phyloP scores from a whole-genome alignment of 202 grass and related monocot species.

The Brachypodium distachyon region DNA sequence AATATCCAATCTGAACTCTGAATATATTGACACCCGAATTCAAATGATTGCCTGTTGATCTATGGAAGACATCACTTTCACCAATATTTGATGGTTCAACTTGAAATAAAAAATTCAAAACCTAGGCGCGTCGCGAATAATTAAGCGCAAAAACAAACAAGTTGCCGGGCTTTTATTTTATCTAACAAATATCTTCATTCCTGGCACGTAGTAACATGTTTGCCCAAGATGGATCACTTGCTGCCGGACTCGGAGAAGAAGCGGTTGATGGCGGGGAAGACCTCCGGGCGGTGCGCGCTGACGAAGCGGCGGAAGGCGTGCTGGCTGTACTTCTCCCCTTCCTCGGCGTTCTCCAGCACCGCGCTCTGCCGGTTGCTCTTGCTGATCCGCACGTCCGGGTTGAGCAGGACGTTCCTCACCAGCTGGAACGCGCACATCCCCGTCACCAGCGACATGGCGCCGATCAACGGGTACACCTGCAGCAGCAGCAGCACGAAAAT shows the following conservation, averaged over 20 bases:
- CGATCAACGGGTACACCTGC: conserved; percentile 79
- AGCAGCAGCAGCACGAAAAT: neutral
- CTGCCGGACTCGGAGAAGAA: conserved; percentile 39
- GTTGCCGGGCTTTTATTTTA: neutral
- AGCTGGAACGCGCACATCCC: conserved; percentile 74
- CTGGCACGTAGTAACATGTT: neutral
- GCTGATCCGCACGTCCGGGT: conserved; percentile 68
- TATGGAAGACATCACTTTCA: neutral
- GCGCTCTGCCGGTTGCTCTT: conserved; percentile 56
- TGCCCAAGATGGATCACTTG: neutral
- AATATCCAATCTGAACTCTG: neutral
- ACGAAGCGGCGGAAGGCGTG: conserved; percentile 62
- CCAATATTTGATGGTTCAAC: neutral
- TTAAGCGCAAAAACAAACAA: neutral
- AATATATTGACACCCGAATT: neutral
- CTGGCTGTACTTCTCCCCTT: conserved; percentile 54
- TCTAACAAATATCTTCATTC: neutral
- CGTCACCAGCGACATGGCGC: conserved; percentile 60
- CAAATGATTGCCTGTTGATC: neutral
- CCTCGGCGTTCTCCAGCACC: conserved; percentile 59
- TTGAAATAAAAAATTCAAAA: neutral
- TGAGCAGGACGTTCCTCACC: conserved; percentile 51
- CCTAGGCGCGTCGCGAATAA: neutral
- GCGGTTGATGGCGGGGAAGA: conserved; percentile 60
- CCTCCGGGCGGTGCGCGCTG: conserved; percentile 43